phyloP scores from a whole-genome alignment of 2,329 filamentous ascomycete genomes.

The Blastomyces gilchristii region DNA sequence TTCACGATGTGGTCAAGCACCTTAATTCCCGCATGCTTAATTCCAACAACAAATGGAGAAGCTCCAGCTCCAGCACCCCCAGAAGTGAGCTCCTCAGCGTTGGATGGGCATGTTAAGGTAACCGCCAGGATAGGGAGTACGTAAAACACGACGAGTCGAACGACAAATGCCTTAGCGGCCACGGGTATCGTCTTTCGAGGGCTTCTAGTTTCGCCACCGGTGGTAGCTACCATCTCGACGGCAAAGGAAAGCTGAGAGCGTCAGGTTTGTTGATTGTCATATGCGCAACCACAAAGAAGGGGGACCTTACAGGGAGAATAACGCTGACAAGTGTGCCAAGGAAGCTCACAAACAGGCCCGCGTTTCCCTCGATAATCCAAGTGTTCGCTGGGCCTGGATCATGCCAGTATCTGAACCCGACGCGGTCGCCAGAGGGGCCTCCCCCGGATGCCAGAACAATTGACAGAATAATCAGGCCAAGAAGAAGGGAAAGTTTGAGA shows the following conservation, averaged over 20 bases:
- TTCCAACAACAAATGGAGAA: constrained; percentile 46
- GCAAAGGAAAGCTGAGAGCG: constrained; percentile 42
- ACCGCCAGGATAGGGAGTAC: constrained; percentile 27
- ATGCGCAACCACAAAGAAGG: neutral
- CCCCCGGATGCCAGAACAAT: constrained; percentile 43
- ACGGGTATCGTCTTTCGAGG: constrained; percentile 33
- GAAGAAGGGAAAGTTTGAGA: constrained; percentile 42
- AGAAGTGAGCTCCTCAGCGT: constrained; percentile 22
- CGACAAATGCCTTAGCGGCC: constrained; percentile 37
- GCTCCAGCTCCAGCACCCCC: constrained; percentile 30
- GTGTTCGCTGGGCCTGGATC: constrained; percentile 38
- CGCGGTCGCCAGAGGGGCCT: constrained; percentile 33
- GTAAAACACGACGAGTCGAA: constrained; percentile 36
- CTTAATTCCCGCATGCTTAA: constrained; percentile 36
- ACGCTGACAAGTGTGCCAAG: constrained; percentile 23
- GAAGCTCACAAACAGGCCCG: constrained; percentile 47
- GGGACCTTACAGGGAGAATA: neutral
- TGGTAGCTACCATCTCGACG: constrained; percentile 41
- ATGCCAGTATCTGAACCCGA: constrained; percentile 42
- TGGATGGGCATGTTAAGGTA: constrained; percentile 32
- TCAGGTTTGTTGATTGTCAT: constrained; percentile 27
- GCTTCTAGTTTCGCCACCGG: constrained; percentile 40
- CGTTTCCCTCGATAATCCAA: constrained; percentile 22
- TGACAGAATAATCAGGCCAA: constrained; percentile 43
- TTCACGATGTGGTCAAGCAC: constrained; percentile 33